Conservation (phyloP, 108 stramenopile species). For the Pelagomonas calceolata region DNA sequence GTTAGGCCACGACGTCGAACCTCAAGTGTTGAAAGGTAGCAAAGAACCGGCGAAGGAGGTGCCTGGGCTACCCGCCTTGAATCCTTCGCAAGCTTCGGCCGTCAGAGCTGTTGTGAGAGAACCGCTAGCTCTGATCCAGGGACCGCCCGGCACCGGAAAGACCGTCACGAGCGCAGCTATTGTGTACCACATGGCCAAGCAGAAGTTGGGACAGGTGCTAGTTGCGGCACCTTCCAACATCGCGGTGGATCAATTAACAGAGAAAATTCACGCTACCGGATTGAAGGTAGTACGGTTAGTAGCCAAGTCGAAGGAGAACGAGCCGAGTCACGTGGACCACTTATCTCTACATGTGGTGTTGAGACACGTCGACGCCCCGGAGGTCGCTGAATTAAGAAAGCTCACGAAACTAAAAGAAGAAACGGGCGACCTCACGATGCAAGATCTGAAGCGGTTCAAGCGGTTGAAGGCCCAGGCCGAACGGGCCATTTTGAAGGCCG, state of each 20-base stretch:
- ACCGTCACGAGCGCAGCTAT: slow-evolving; percentile 91
- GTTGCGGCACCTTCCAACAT: slow-evolving; percentile 95
- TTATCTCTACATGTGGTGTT: slow-evolving; percentile 79
- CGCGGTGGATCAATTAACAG: slow-evolving; percentile 95
- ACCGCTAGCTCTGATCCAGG: slow-evolving; percentile 89
- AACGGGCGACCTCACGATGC: slow-evolving; percentile 77
- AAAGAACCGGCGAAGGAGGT: slow-evolving; percentile 43
- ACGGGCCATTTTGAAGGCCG: slow-evolving; percentile 72
- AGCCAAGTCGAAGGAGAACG: slow-evolving; percentile 85
- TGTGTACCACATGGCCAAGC: slow-evolving; percentile 89
- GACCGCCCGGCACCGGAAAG: slow-evolving; percentile 92
- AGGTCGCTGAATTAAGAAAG: slow-evolving; percentile 78
- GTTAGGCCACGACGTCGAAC: slow-evolving; percentile 90
- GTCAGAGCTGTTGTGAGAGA: slow-evolving; percentile 75
- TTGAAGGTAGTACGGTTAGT: slow-evolving; percentile 84
- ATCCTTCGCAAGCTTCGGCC: slow-evolving; percentile 86
- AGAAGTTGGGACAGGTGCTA: slow-evolving; percentile 85
- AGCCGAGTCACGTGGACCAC: slow-evolving; percentile 68
- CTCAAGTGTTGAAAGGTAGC: slow-evolving; percentile 52
- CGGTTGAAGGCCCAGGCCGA: slow-evolving; percentile 11
- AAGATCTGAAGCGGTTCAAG: slow-evolving; percentile 80
- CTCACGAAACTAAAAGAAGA: slow-evolving; percentile 83
- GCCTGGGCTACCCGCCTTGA: slow-evolving; percentile 87
- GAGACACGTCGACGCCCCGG: slow-evolving; percentile 31
- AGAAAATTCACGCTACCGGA: slow-evolving; percentile 89